Conservation (phyloP, 805 yeast species). For the Candida methanosorbosa region DNA sequence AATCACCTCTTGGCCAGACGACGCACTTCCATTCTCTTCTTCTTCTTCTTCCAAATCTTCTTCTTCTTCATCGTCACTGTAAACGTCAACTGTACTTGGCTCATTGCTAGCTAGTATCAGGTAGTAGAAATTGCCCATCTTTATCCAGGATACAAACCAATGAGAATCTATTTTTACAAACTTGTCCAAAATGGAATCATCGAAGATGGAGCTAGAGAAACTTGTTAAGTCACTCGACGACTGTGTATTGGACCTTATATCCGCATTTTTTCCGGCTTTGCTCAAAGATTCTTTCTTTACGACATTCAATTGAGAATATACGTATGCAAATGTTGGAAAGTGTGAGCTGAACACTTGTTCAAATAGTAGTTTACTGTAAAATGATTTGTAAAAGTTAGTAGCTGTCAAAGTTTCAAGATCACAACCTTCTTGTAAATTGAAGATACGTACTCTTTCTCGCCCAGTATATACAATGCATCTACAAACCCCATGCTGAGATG, state of each 20-base stretch:
- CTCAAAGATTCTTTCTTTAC: slow-evolving; percentile 5
- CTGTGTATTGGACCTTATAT: too few species aligned
- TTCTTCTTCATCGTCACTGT: slow-evolving; percentile 23
- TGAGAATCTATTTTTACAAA: slow-evolving; percentile 19
- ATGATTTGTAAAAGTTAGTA: too few species aligned
- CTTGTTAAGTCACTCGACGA: too few species aligned
- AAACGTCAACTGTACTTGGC: slow-evolving; percentile 14
- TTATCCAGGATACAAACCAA: slow-evolving; percentile 22
- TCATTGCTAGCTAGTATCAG: slow-evolving; percentile 9
- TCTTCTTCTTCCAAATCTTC: slow-evolving; percentile 15
- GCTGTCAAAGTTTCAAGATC: too few species aligned
- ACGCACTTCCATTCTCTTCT: slow-evolving; percentile 6
- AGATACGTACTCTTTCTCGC: slow-evolving; percentile 18
- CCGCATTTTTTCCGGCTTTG: neutral
- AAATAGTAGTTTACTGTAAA: slow-evolving; percentile 15
- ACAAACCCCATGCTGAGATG: slow-evolving; percentile 22
- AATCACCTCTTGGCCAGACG: slow-evolving; percentile 4
- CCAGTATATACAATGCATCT: slow-evolving; percentile 21
- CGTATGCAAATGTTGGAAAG: slow-evolving; percentile 19
- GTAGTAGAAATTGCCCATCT: slow-evolving; percentile 11
- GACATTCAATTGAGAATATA: slow-evolving; percentile 12
- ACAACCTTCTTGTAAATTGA: too few species aligned
- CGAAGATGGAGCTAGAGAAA: slow-evolving; percentile 5
- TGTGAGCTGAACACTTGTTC: slow-evolving; percentile 15
- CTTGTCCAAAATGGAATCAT: slow-evolving; percentile 20